These are phyloP conservation scores for Microsporum canis DNA, from an alignment of 2,329 filamentous ascomycete genomes.

Conservation along the genomic window DNA sequence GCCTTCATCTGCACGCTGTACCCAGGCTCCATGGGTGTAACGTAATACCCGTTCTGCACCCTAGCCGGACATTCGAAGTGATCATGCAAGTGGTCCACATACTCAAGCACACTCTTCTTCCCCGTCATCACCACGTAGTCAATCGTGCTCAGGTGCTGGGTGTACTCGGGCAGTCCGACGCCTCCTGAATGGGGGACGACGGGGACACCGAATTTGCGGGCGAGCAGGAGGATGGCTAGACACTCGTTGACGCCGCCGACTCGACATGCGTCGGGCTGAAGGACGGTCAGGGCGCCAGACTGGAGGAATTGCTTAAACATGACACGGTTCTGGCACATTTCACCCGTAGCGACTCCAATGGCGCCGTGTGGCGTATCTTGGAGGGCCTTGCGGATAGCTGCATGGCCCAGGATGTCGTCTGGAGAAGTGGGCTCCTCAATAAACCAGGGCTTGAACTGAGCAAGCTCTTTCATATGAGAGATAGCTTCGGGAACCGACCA, in stretches of 20 bases:
- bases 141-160: conserved; percentile 82
- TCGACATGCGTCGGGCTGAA: conserved; percentile 82
- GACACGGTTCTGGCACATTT: conserved; percentile 93
- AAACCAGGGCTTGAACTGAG: conserved; percentile 73
- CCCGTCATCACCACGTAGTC: conserved; percentile 82
- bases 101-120: conserved; percentile 73
- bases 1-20: conserved; percentile 93
- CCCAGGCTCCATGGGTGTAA: conserved; percentile 68
- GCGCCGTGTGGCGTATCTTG: conserved; percentile 41
- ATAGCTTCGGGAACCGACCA: conserved; percentile 88
- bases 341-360: conserved; percentile 79
- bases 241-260: conserved; percentile 87
- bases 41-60: conserved; percentile 77
- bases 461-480: conserved; percentile 70
- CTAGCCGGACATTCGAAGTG: conserved; percentile 74
- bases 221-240: conserved; percentile 77
- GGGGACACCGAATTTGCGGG: conserved; percentile 55
- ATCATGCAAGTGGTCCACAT: conserved; percentile 87
- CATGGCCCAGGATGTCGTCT: conserved; percentile 82
- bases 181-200: conserved; percentile 84
- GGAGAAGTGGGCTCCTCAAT: conserved; percentile 90
- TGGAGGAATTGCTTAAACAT: conserved; percentile 87
- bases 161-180: conserved; percentile 86
- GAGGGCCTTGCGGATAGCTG: conserved; percentile 69
- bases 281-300: conserved; percentile 70